Percentiles rank a stretch among this genome's conserved stretches.
These are phyloP conservation scores for Pholiota conissans DNA, from an alignment of 768 basidiomycete genomes.

Conservation along the genomic window DNA sequence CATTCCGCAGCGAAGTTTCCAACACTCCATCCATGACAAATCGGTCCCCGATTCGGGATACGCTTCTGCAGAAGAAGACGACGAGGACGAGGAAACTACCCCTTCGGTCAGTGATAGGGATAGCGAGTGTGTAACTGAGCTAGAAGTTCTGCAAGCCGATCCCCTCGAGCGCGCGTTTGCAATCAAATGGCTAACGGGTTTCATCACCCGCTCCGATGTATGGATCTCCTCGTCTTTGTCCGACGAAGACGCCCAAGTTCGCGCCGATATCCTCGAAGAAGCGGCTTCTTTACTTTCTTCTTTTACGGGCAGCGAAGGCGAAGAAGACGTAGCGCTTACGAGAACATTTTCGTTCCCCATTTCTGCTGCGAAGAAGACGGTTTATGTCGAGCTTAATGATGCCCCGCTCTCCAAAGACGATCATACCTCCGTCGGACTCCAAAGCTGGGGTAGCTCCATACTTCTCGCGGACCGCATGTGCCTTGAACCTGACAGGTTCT, in stretches of 20 bases:
- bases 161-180: constrained; percentile 64
- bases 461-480: constrained; percentile 67
- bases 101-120: constrained; percentile 13
- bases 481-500: constrained; percentile 39
- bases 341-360: constrained; percentile 52
- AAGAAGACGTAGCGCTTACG: constrained; percentile 44
- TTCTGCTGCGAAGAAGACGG: constrained; percentile 7
- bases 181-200: constrained; percentile 75
- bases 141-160: constrained; percentile 58
- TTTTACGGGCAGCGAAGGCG: constrained; percentile 44
- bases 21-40: constrained; percentile 36
- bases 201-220: constrained; percentile 58
- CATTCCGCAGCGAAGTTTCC: constrained; percentile 25
- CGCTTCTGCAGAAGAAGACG: constrained; percentile 70
- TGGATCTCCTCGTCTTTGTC: constrained; percentile 38
- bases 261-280: constrained; percentile 49
- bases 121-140: constrained; percentile 25
- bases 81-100: constrained; percentile 32
- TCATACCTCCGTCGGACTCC: constrained; percentile 79
- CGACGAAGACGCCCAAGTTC: constrained; percentile 38
- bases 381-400: constrained; percentile 66
- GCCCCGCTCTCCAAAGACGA: constrained; percentile 62
- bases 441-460: constrained; percentile 84
- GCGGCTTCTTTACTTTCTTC: constrained; percentile 57
- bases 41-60: constrained; percentile 74